Evolutionary conservation across 2,329 filamentous ascomycete genomes (phyloP), one percentile per base, ranked within the genome.

Genomic region (Pseudogymnoascus sp.): DNA sequence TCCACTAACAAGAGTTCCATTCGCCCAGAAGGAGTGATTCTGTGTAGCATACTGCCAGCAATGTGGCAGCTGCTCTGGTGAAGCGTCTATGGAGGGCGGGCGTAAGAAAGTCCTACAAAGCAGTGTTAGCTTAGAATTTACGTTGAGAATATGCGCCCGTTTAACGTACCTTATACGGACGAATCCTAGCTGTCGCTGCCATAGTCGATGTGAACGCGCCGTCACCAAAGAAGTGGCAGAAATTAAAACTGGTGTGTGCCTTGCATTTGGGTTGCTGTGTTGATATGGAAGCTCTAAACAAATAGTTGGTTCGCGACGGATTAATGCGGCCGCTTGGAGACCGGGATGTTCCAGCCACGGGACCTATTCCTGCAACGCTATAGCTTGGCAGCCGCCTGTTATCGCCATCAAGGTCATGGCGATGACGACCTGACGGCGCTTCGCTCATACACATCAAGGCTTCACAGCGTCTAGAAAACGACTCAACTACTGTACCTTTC

Each of bases 61-160:
- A 80, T 67, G 90, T 78, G 12, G 84, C 81, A 59, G 89, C 88
- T 11, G 91, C 91, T 67, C 86, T 87, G 60, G 89, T 88, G 77
- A 97, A 97, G 71, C 92, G 86, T 71, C 90, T 83, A 76, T 97
- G 93, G 67, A 97, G 80, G 62, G 89, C 87, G 60, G 93, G 93
- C 66, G 93, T 96, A 69, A 97, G 79, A 75, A 96, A 96, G 78
- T 96, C 91, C 80, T 61, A 42, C 51, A 57, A 7, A 42, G 7
- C 36, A n/a, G 10, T 40, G 59, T 91, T 89, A 77, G 96, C 51
- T 57, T 57, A 29, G 29, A 96, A 60, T 83, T 79, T 72, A 76
- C 75, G 71, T 74, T 74, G 71, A 81, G 78, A 81, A 85, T 85
- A 60, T 73, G 78, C 70, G 75, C 75, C 29, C 11, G 74, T 75